Evolutionary conservation across 306 rosid species (phyloP).

Genomic region (Leucaena leucocephala): DNA sequence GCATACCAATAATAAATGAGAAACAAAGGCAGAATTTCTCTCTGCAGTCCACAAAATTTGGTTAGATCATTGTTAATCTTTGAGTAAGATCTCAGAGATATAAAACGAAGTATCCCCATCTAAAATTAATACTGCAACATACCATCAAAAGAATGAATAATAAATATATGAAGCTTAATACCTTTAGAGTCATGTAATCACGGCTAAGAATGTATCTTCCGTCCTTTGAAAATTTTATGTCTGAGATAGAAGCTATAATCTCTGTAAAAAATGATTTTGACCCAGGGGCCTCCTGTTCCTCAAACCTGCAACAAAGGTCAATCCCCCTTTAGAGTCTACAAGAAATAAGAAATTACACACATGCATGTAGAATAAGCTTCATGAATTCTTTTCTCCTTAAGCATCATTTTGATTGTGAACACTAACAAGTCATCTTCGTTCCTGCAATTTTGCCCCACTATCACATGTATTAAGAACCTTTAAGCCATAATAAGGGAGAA

Average conservation of each 20-base stretch:
- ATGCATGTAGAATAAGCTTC: slow-evolving; percentile 27
- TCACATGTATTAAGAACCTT: slow-evolving; percentile 8
- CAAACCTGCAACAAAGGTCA: slow-evolving; percentile 67
- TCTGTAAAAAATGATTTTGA: slow-evolving; percentile 96
- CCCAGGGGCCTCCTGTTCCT: slow-evolving; percentile 94
- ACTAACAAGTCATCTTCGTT: slow-evolving; percentile 4
- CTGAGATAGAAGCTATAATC: slow-evolving; percentile 97
- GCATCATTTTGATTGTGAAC: slow-evolving; percentile 30
- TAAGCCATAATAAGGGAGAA: not conserved
- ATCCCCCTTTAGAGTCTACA: slow-evolving; percentile 32
- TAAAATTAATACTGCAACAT: slow-evolving; percentile 6
- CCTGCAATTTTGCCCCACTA: slow-evolving; percentile 11
- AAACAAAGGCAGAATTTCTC: not conserved
- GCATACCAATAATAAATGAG: slow-evolving; percentile 26
- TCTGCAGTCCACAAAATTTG: slow-evolving; percentile 1
- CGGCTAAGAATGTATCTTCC: slow-evolving; percentile 97
- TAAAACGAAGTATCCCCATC: slow-evolving; percentile 6
- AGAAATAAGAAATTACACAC: slow-evolving; percentile 22
- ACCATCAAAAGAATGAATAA: slow-evolving; percentile 10
- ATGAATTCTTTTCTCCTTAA: slow-evolving; percentile 14
- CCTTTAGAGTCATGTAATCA: slow-evolving; percentile 99
- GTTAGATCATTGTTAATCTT: not conserved
- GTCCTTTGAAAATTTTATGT: slow-evolving; percentile 86
- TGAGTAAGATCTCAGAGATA: not conserved
- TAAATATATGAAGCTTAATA: slow-evolving; percentile 34